phyloP scores from a whole-genome alignment of 345 rosid species.

The Cardamine occulta region DNA sequence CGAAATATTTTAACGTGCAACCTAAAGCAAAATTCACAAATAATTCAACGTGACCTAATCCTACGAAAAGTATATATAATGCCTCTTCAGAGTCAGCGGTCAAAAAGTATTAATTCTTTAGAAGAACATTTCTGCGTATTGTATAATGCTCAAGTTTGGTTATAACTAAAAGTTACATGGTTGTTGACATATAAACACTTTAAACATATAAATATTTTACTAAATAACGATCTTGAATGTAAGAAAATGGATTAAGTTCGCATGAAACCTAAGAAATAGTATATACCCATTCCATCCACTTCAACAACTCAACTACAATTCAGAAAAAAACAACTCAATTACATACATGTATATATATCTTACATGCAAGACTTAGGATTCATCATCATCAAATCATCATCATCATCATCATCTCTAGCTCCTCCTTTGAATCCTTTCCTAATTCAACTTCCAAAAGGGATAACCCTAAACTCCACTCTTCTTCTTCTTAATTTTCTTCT shows the following conservation, averaged over 20 bases:
- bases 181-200: conserved; percentile 27
- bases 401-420: conserved; percentile 21
- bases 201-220: conserved; percentile 2
- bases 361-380: conserved; percentile 9
- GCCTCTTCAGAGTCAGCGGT: conserved; percentile 7
- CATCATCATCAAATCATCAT: conserved; percentile 27
- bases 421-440: background rate
- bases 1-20: background rate
- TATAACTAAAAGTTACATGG: conserved; percentile 25
- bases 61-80: conserved; percentile 4
- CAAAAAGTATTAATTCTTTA: conserved; percentile 31
- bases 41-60: conserved; percentile 39
- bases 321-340: no score
- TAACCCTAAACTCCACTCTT: background rate
- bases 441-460: background rate
- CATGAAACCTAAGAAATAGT: conserved; percentile 14
- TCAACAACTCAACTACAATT: conserved; percentile 37
- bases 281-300: conserved; percentile 27
- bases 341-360: conserved; percentile 17
- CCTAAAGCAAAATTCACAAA: conserved; percentile 32
- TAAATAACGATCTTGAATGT: conserved; percentile 25
- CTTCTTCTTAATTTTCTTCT: conserved; percentile 12
- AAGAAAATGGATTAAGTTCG: conserved; percentile 10
- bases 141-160: conserved; percentile 20
- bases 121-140: conserved; percentile 1